Percentiles rank a stretch among this genome's conserved stretches.
phyloP scores from a whole-genome alignment of 176 grass and related monocot genomes.

The Carex cristatella region DNA sequence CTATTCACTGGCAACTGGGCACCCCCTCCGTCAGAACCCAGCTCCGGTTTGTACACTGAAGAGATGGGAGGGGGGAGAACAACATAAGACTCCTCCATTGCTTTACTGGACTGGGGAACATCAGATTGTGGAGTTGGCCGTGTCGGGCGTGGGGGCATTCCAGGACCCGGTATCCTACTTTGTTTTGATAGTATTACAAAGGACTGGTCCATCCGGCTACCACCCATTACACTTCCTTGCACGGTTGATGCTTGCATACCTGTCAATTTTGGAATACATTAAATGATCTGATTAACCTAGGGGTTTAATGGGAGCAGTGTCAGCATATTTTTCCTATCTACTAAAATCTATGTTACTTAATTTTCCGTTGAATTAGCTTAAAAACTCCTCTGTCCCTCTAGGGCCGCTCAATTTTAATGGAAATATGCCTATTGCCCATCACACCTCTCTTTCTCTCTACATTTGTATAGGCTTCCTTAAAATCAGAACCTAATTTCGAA shows the following conservation, averaged over 20 bases:
- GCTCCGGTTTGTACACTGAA: constrained; percentile 61
- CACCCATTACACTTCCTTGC: constrained; percentile 71
- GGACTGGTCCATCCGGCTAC: constrained; percentile 80
- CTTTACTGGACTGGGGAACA: constrained; percentile 48
- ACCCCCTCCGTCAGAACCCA: constrained; percentile 40
- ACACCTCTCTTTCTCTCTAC: background rate
- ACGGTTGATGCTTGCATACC: constrained; percentile 62
- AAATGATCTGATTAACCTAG: background rate
- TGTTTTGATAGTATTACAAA: constrained; percentile 73
- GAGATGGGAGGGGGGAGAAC: constrained; percentile 79
- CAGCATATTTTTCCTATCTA: background rate
- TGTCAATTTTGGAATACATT: background rate
- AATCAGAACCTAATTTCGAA: background rate
- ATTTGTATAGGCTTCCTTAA: background rate
- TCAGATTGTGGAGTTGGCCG: constrained; percentile 33
- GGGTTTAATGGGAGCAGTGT: background rate
- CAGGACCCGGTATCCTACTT: constrained; percentile 46
- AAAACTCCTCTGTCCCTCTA: background rate
- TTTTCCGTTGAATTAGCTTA: background rate
- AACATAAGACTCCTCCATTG: constrained; percentile 91
- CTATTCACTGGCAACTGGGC: constrained; percentile 25
- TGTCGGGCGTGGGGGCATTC: constrained; percentile 47
- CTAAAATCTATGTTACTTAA: background rate
- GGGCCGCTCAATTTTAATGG: background rate
- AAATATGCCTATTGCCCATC: background rate